A percentile compares a stretch with the other conserved stretches of the same genome.
Conservation (phyloP, 1,139 yeast genomes). For the Suzukiozyma palmioleophila region DNA sequence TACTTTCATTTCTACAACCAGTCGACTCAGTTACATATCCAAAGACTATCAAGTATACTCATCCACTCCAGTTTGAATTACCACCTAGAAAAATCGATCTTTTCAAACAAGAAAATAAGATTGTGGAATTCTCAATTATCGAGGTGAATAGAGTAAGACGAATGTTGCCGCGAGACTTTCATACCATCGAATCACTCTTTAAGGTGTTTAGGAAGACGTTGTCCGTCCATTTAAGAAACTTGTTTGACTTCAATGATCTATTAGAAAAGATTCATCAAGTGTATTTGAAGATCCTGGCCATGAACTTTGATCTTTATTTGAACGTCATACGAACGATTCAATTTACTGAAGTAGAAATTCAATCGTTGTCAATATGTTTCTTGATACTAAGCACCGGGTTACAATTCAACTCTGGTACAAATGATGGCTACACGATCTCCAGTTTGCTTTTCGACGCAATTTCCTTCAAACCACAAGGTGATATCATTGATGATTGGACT, state of each 20-base stretch:
- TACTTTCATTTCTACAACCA: too few species aligned
- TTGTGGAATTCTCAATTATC: slow-evolving; percentile 11
- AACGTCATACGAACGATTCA: slow-evolving; percentile 8
- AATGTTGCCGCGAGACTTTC: slow-evolving; percentile 13
- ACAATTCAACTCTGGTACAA: slow-evolving; percentile 10
- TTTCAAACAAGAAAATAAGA: slow-evolving; percentile 8
- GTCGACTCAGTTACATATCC: background rate
- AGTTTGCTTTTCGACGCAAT: slow-evolving; percentile 9
- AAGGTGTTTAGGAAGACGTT: slow-evolving; percentile 13
- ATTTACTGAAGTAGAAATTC: slow-evolving; percentile 11
- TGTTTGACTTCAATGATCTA: slow-evolving; percentile 14
- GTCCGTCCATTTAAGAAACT: slow-evolving; percentile 13
- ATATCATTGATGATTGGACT: slow-evolving; percentile 22
- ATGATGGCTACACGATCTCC: background rate
- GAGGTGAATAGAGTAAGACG: slow-evolving; percentile 16
- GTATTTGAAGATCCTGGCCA: slow-evolving; percentile 8
- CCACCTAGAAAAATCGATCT: slow-evolving; percentile 2
- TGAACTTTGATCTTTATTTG: slow-evolving; percentile 11
- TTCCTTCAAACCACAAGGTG: slow-evolving; percentile 10
- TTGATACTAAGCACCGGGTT: slow-evolving; percentile 22
- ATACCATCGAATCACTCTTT: slow-evolving; percentile 9
- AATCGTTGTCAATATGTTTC: slow-evolving; percentile 16
- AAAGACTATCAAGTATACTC: background rate
- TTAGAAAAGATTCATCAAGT: slow-evolving; percentile 7
- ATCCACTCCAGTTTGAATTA: background rate